These are phyloP conservation scores for Chlorociboria aeruginascens DNA, from an alignment of 495 filamentous ascomycete genomes.

Conservation along the genomic window DNA sequence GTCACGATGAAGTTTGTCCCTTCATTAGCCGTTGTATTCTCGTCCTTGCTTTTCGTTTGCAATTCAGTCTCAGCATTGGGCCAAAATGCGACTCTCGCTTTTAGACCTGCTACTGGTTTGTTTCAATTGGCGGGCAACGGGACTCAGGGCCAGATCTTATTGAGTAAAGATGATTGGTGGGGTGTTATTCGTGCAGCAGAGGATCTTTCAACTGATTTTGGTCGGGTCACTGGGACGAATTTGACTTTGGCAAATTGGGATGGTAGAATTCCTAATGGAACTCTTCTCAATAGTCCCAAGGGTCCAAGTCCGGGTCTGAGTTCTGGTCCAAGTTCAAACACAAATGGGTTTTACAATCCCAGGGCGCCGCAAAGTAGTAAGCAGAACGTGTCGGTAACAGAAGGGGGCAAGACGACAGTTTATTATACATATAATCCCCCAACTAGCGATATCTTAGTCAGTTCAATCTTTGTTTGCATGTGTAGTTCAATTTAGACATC, in stretches of 20 bases:
- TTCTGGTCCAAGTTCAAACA: background rate
- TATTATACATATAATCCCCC: conserved; percentile 32
- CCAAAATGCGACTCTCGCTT: conserved; percentile 42
- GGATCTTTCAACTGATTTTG: conserved; percentile 60
- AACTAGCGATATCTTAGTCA: conserved; percentile 35
- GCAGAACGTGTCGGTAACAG: conserved; percentile 1
- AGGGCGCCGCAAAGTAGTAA: background rate
- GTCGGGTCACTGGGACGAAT: conserved; percentile 51
- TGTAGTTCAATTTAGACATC: background rate
- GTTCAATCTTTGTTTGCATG: background rate
- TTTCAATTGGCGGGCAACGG: conserved; percentile 34
- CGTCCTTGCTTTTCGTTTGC: too few species aligned
- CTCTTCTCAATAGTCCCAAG: too few species aligned
- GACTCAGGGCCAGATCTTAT: conserved; percentile 34
- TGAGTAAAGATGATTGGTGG: conserved; percentile 46
- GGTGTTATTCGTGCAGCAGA: conserved; percentile 56
- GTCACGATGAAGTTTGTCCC: conserved; percentile 7
- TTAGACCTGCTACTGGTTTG: conserved; percentile 20
- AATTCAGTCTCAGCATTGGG: conserved; percentile 28
- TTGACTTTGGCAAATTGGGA: conserved; percentile 39
- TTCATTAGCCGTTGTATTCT: background rate
- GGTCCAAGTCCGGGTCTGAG: too few species aligned
- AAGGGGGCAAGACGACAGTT: conserved; percentile 17
- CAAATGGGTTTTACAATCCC: background rate
- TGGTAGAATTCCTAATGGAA: background rate